Evolutionary conservation across 2,329 filamentous ascomycete species (phyloP).

Genomic region (Xylaria sp.): DNA sequence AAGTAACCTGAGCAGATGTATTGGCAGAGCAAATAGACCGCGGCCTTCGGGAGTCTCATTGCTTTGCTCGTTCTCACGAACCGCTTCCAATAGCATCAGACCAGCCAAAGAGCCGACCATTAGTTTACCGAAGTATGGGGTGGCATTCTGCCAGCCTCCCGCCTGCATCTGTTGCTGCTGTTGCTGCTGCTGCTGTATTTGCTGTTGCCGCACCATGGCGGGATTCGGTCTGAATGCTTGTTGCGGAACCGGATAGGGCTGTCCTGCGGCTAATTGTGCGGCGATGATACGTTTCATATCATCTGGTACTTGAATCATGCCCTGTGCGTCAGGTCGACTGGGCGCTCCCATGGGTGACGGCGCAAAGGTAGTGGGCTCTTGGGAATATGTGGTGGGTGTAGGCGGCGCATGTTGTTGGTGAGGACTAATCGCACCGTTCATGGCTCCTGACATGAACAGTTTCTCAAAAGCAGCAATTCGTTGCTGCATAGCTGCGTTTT

Average conservation of each 20-base stretch:
- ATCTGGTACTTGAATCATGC: constrained; percentile 74
- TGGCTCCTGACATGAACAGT: constrained; percentile 81
- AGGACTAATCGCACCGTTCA: constrained; percentile 67
- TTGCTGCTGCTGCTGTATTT: constrained; percentile 63
- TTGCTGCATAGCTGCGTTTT: constrained; percentile 82
- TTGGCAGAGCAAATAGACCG: constrained; percentile 73
- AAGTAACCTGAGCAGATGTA: constrained; percentile 64
- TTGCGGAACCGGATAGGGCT: constrained; percentile 61
- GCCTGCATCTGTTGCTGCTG: constrained; percentile 58
- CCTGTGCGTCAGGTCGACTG: constrained; percentile 58
- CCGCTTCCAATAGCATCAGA: constrained; percentile 89
- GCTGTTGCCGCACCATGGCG: constrained; percentile 64
- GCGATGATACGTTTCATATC: constrained; percentile 72
- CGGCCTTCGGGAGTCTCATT: constrained; percentile 72
- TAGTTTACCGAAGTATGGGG: constrained; percentile 76
- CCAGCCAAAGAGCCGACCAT: constrained; percentile 94
- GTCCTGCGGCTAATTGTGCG: constrained; percentile 65
- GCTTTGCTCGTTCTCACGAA: constrained; percentile 73
- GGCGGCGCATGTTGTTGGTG: constrained; percentile 62
- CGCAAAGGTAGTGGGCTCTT: constrained; percentile 56
- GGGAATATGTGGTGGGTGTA: constrained; percentile 63
- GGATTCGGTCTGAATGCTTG: constrained; percentile 56
- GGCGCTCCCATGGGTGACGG: constrained; percentile 58
- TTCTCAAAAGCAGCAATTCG: constrained; percentile 81
- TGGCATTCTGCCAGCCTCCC: constrained; percentile 64